phyloP scores from a whole-genome alignment of 371 early-diverging fungal genomes.

The Capillidium rhysosporum region DNA sequence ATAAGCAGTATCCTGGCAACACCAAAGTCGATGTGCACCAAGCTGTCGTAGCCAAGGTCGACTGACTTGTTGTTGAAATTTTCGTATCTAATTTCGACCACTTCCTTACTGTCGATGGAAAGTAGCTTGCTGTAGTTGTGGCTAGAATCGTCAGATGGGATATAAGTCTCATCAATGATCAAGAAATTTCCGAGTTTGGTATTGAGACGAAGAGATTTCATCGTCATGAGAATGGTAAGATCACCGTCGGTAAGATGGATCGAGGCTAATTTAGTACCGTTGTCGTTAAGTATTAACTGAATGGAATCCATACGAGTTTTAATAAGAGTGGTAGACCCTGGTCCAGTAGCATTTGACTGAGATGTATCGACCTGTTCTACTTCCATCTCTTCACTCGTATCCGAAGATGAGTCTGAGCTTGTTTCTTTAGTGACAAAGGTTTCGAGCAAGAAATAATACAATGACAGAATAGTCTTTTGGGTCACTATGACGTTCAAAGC shows the following conservation, averaged over 20 bases:
- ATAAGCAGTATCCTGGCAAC: conserved; percentile 59
- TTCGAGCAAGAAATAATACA: conserved; percentile 68
- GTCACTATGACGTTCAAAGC: conserved; percentile 66
- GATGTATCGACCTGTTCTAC: neutral
- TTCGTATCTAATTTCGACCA: conserved; percentile 71
- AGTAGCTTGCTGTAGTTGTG: conserved; percentile 29
- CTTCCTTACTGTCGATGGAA: conserved; percentile 70
- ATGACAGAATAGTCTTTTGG: conserved; percentile 58
- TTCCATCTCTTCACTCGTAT: neutral
- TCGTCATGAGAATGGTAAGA: conserved; percentile 35
- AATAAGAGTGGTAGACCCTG: conserved; percentile 3
- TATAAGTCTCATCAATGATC: conserved; percentile 36
- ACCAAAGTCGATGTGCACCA: conserved; percentile 52
- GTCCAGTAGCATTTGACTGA: conserved; percentile 8
- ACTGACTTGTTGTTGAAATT: conserved; percentile 28
- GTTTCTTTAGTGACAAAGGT: conserved; percentile 42
- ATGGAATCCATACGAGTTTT: conserved; percentile 32
- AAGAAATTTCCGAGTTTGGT: conserved; percentile 76
- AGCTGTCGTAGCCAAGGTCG: conserved; percentile 76
- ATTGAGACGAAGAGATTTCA: conserved; percentile 36
- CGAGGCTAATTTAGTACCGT: conserved; percentile 57
- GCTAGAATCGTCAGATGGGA: conserved; percentile 5
- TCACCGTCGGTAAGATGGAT: conserved; percentile 50
- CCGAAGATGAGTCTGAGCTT: conserved; percentile 5
- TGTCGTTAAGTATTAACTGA: conserved; percentile 64